Conservation (phyloP, 2,329 filamentous ascomycete species). For the Fusarium vanettenii region DNA sequence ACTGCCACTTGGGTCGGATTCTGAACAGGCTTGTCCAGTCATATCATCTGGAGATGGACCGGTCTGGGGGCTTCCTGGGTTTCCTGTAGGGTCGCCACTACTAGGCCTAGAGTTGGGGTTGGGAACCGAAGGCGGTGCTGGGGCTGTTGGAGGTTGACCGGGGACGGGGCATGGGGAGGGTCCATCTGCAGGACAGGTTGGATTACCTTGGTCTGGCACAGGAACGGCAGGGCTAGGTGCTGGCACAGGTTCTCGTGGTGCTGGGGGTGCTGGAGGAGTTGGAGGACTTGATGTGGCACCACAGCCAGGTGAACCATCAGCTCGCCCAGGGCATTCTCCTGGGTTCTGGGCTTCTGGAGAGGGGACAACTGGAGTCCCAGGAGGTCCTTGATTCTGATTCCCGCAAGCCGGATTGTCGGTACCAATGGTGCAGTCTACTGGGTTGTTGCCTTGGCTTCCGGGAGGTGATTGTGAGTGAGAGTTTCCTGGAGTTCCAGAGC, state of each 20-base stretch:
- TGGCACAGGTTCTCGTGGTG: slow-evolving; percentile 1
- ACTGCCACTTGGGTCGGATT: neutral
- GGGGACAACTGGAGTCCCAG: neutral
- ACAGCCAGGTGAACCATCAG: neutral
- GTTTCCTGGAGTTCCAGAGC: neutral
- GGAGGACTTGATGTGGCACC: neutral
- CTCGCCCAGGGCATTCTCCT: neutral
- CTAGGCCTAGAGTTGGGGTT: neutral
- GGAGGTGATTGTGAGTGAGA: neutral
- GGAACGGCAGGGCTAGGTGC: neutral
- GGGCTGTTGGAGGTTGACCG: neutral
- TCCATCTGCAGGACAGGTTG: neutral
- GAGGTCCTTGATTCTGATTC: neutral
- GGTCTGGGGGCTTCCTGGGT: neutral
- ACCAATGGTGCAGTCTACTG: slow-evolving; percentile 1
- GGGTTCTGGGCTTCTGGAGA: neutral
- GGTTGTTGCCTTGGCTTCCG: neutral
- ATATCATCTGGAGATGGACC: neutral
- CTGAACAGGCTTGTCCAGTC: neutral
- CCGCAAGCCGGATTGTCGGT: slow-evolving; percentile 5
- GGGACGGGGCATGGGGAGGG: neutral
- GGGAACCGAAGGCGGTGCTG: neutral
- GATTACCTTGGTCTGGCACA: neutral
- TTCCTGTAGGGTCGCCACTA: neutral
- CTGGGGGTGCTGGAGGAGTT: neutral